Evolutionary conservation across 208 protist species (phyloP).

Genomic region (Trypanosoma melophagium): DNA sequence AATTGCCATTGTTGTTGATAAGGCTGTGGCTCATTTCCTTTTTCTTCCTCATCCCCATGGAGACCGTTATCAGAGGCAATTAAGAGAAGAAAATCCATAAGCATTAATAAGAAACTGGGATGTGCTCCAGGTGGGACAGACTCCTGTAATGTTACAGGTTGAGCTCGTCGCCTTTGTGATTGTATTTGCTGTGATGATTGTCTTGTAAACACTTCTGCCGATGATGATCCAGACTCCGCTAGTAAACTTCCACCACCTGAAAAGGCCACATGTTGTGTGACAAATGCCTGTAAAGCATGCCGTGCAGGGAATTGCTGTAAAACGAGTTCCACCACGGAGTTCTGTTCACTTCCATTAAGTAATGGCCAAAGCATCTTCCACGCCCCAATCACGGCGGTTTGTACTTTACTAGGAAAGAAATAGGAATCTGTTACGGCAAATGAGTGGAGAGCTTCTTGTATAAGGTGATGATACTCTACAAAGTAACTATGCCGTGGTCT

Average conservation of each 20-base stretch:
- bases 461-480: slow-evolving; percentile 9
- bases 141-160: slow-evolving; percentile 23
- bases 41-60: neutral
- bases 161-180: neutral
- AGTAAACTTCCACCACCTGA: neutral
- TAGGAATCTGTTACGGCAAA: slow-evolving; percentile 38
- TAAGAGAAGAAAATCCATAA: slow-evolving; percentile 31
- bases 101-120: slow-evolving; percentile 48
- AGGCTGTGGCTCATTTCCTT: neutral
- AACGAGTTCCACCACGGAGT: slow-evolving; percentile 39
- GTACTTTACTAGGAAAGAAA: slow-evolving; percentile 69
- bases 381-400: slow-evolving; percentile 51
- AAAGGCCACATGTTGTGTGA: slow-evolving; percentile 25
- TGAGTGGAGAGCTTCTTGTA: slow-evolving; percentile 14
- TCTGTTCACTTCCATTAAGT: slow-evolving; percentile 33
- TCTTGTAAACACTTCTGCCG: neutral
- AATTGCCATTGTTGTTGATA: neutral
- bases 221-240: neutral
- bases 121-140: slow-evolving; percentile 54
- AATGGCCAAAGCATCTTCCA: slow-evolving; percentile 54
- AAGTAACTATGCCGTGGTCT: slow-evolving; percentile 17
- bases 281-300: slow-evolving; percentile 33
- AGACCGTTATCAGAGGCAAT: slow-evolving; percentile 4
- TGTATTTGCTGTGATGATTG: neutral
- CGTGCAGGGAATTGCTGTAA: slow-evolving; percentile 47